These are phyloP conservation scores for Erythrobasidium yunnanense DNA, from an alignment of 768 basidiomycete genomes.

Conservation along the genomic window DNA sequence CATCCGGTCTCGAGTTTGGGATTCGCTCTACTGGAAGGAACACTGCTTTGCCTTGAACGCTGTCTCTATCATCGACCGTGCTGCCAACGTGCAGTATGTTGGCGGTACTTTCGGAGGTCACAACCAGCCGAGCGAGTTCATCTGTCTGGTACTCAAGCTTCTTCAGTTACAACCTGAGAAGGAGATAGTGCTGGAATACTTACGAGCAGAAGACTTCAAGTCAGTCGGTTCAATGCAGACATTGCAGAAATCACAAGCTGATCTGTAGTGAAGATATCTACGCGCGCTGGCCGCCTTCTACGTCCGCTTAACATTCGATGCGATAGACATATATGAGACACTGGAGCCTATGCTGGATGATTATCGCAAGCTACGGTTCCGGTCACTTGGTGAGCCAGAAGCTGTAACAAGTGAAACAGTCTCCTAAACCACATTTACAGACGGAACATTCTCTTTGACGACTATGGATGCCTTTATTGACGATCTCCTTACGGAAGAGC, in stretches of 20 bases:
- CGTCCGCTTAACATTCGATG: conserved; percentile 82
- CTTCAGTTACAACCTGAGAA: conserved; percentile 96
- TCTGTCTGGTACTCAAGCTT: conserved; percentile 83
- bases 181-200: conserved; percentile 88
- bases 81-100: conserved; percentile 65
- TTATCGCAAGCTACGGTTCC: conserved; percentile 72
- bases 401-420: not conserved
- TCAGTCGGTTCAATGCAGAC: conserved; percentile 45
- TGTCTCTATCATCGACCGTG: conserved; percentile 84
- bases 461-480: conserved; percentile 90
- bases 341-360: conserved; percentile 91
- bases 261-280: conserved; percentile 57
- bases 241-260: not conserved
- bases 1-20: conserved; percentile 90
- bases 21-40: conserved; percentile 92
- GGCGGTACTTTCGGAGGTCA: conserved; percentile 86
- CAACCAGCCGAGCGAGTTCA: conserved; percentile 84
- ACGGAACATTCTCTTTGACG: conserved; percentile 65
- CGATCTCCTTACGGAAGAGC: conserved; percentile 68
- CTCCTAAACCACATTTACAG: conserved; percentile 44
- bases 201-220: conserved; percentile 98
- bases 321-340: conserved; percentile 81
- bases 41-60: conserved; percentile 96
- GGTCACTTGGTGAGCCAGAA: conserved; percentile 59
- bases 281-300: conserved; percentile 88